Evolutionary conservation across 768 basidiomycete species (phyloP), one percentile per base, ranked within the genome.

Genomic region (Holtermannia corniformis): DNA sequence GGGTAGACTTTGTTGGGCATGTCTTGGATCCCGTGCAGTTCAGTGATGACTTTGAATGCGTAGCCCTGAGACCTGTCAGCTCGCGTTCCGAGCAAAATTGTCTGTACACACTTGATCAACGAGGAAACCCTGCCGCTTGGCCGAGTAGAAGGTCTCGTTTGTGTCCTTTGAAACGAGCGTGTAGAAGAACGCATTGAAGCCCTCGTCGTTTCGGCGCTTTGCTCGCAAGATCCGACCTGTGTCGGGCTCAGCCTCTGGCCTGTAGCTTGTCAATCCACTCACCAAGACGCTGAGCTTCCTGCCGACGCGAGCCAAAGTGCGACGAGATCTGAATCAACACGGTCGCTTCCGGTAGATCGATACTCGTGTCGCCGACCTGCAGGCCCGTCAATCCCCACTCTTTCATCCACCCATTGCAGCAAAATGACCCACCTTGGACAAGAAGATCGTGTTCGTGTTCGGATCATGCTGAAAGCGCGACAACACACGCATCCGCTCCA

Each of bases 121-220:
- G 61, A 99, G 76, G 75, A 99, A 99, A 67, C 96, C 91, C 67
- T 97, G 95, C 14, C 95, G 83, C 75, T 99, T 99, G 2, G 95
- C 93, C 70, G 88, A 92, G 78, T 96, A 99, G 74, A 84, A 99
- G 90, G 97, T 97, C 75, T 97, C 95, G 67, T 95, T 90, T 3
- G 93, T 99, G 74, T 96, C 93, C 73, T 95, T 95, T 22, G 92
- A 96, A 27, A 99, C 95, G 5, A 99, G 82, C 26, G 95, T 96
- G 72, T 99, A 99, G 75, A 99, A 99, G 76, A 97, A 99, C 21
- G 95, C 95, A 59, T 99, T 99, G 76, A 99, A 99, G 1, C 95
- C 95, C 74, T 97, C 95, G 65, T 99, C 95, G 67, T 99, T 99
- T 58, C 95, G 80, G 54, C 95, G 81, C 73, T 99, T 99, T 7